Conservation (phyloP, 768 basidiomycete species). For the Russula foetens region DNA sequence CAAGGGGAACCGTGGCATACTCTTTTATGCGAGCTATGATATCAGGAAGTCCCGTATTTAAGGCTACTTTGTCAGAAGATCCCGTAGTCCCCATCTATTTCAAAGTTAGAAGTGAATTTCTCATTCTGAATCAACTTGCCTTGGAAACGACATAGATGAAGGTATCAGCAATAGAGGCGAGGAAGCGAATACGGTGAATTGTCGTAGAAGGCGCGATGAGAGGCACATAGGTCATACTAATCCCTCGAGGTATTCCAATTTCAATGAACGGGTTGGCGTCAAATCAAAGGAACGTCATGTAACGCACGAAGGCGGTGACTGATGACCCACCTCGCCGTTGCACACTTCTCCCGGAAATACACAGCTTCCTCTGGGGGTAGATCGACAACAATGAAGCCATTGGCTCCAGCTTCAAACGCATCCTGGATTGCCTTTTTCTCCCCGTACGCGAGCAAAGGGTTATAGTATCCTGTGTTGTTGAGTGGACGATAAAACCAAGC, state of each 20-base stretch:
- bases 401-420: slow-evolving; percentile 83
- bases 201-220: slow-evolving; percentile 93
- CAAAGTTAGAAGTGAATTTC: not conserved
- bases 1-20: slow-evolving; percentile 73
- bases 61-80: slow-evolving; percentile 61
- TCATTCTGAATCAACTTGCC: slow-evolving; percentile 33
- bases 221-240: slow-evolving; percentile 89
- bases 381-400: slow-evolving; percentile 97
- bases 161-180: slow-evolving; percentile 88
- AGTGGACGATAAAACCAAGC: not conserved
- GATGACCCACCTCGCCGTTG: slow-evolving; percentile 58
- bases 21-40: slow-evolving; percentile 79
- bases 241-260: too few relatives aligned
- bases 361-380: slow-evolving; percentile 96
- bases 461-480: slow-evolving; percentile 77
- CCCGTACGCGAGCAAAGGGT: slow-evolving; percentile 90
- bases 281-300: too few relatives aligned
- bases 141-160: slow-evolving; percentile 99
- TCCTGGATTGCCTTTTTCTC: slow-evolving; percentile 92
- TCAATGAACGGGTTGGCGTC: too few relatives aligned
- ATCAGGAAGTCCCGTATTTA: slow-evolving; percentile 73
- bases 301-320: not conserved
- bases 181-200: slow-evolving; percentile 78
- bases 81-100: slow-evolving; percentile 97
- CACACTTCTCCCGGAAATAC: slow-evolving; percentile 82